Evolutionary conservation across 768 basidiomycete genomes (phyloP), one percentile per base, ranked within the genome.

Genomic region (Agaricus subrufescens): DNA sequence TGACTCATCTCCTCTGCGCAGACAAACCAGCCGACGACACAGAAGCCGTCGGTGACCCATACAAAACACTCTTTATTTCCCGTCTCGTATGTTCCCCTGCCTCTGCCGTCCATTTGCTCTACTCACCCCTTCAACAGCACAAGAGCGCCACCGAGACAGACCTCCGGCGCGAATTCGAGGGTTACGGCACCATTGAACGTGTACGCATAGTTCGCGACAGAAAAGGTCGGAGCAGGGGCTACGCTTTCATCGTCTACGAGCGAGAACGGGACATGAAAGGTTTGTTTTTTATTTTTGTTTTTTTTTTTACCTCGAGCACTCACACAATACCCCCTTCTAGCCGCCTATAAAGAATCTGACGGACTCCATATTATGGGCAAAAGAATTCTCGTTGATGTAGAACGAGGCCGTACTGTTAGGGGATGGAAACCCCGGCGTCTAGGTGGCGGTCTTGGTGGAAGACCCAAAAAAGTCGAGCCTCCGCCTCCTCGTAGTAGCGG

Each of bases 201-300:
- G 88, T 98, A 61, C 82, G 94, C 59, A 91, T 99, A 52, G 95
- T 98, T 10, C 84, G 88, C 34, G 92, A 97, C 78, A 85, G 89
- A 70, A 94, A 94, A 66, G 83, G 80, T 49, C 89, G 92, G 56
- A 84, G 89, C 66, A 78, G 89, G 60, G 94, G 94, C 12, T 98
- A 98, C 69, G 96, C 96, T 23, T 99, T 99, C 72, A 81, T 99
- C 60, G 94, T 99, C 15, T 99, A 93, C 62, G 97, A 99, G 68
- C 85, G 97, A 30, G 97, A 98, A 73, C 85, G 95, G 57, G 97
- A 99, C 69, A 99, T 99, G 97, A 98, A 98, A 83, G 95, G 95
- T 95, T 69, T 46, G 56, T 67, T 61, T 60, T 39, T 45, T 50
- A 19, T 31, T 58, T 58, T 25, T 23, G 47, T 52, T 50, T 56